Evolutionary conservation across 768 basidiomycete genomes (phyloP), one percentile per base, ranked within the genome.

Genomic region (Chlorophyllum brunneum): DNA sequence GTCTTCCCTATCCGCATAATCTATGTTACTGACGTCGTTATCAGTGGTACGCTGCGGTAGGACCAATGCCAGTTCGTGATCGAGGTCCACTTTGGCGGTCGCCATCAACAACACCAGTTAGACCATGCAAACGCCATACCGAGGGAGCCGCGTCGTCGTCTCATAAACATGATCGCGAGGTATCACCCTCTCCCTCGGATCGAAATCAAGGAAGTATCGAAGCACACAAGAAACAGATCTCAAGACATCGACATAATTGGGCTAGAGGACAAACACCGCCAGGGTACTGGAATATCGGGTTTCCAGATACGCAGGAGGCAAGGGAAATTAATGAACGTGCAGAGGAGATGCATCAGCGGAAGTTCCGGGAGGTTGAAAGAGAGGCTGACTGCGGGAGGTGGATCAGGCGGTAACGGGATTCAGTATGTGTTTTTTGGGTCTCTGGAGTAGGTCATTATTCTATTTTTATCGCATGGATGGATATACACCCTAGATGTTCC

Each of bases 211-310:
- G 54, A 26, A 68, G 61, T 55, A 76, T 67, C 61, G 69, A 69
- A 10, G 68, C 74, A n/a, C 90, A 88, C 62, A 82, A 81, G 67
- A 77, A 87, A 56, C 69, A 74, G 5, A 84, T 91, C 44, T 90
- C 86, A 31, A 75, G 85, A 26, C 88, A 91, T 64, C 76, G 86
- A 13, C 76, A 83, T 54, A 76, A 83, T 16, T 92, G 87, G 88
- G 74, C 74, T 24, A 75, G 81, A 40, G 75, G 83, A 1, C 77
- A 74, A 44, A 93, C 91, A 1, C 94, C 94, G 9, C 92, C 91
- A 0, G 83, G 82, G 13, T 95, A 90, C 67, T 95, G 92, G 90
- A 76, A 85, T 51, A 93, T 95, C 52, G 92, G 88, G 1, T 95
- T 98, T 63, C 94, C 94, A 1, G 74, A 76, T 57, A 94, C 93